phyloP scores from a whole-genome alignment of 2,329 filamentous ascomycete species.

The Alternaria longipes region DNA sequence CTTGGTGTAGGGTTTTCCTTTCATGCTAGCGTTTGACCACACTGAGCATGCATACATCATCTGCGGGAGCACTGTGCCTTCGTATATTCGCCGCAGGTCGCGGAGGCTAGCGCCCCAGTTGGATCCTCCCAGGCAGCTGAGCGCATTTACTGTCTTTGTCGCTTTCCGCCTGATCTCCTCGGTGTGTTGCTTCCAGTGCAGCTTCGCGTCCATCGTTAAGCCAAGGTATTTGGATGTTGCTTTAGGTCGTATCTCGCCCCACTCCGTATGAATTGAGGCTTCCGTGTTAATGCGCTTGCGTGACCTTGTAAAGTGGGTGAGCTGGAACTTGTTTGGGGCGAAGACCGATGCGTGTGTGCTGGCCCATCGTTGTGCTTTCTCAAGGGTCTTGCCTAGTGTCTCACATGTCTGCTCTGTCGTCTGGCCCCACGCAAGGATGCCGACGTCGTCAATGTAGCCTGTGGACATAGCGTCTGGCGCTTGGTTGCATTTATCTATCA shows the following conservation, averaged over 20 bases:
- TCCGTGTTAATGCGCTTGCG: constrained; percentile 21
- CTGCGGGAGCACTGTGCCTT: constrained; percentile 40
- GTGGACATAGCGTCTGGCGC: constrained; percentile 17
- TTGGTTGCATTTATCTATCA: constrained; percentile 33
- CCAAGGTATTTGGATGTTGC: constrained; percentile 27
- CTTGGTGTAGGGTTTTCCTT: constrained; percentile 24
- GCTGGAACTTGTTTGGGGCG: constrained; percentile 40
- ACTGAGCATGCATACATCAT: constrained; percentile 43
- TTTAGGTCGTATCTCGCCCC: constrained; percentile 24
- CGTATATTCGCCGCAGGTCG: constrained; percentile 35
- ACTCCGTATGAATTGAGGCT: constrained; percentile 22
- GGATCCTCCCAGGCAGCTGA: constrained; percentile 22
- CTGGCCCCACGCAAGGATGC: constrained; percentile 26
- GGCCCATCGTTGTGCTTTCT: constrained; percentile 32
- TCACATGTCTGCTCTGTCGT: constrained; percentile 28
- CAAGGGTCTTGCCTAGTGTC: constrained; percentile 20
- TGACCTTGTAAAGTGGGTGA: constrained; percentile 38
- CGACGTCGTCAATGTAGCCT: constrained; percentile 38
- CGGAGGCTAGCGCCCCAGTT: constrained; percentile 27
- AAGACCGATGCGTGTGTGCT: constrained; percentile 38
- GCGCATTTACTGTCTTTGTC: constrained; percentile 21
- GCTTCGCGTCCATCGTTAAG: constrained; percentile 28
- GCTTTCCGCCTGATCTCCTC: constrained; percentile 21
- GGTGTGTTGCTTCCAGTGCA: constrained; percentile 20
- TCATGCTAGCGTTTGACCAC: constrained; percentile 29